Evolutionary conservation across 164 flowering plant species (phyloP).

Genomic region (Magnolia kwangsiensis): DNA sequence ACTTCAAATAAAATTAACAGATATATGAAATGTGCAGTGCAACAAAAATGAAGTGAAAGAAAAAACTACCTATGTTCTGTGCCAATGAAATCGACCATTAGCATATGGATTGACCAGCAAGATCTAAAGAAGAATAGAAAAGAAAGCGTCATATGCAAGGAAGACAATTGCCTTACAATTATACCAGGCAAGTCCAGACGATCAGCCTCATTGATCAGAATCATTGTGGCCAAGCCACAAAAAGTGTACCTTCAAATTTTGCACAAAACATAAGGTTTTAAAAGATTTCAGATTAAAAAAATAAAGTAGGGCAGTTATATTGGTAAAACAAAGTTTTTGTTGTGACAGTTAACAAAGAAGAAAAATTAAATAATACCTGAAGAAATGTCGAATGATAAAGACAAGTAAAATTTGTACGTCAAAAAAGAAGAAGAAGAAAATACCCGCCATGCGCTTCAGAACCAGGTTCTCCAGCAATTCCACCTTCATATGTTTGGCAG

Average conservation of each 20-base stretch:
- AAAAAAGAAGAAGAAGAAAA: constrained; percentile 25
- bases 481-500: constrained; percentile 99
- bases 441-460: constrained; percentile 99
- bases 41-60: too few species aligned
- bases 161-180: constrained; percentile 50
- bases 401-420: background rate
- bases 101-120: too few species aligned
- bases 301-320: background rate
- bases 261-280: constrained; percentile 15
- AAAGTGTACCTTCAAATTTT: constrained; percentile 64
- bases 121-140: too few species aligned
- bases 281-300: background rate
- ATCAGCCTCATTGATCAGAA: constrained; percentile 67
- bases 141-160: background rate
- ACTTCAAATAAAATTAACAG: too few species aligned
- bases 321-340: background rate
- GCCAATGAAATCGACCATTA: too few species aligned
- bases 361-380: background rate
- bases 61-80: too few species aligned
- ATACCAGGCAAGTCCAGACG: constrained; percentile 73
- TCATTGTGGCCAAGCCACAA: constrained; percentile 92
- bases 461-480: constrained; percentile 94
- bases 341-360: background rate
- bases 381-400: background rate
- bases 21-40: too few species aligned